phyloP scores from a whole-genome alignment of 257 asterid species.

The Leonotis leonurus region DNA sequence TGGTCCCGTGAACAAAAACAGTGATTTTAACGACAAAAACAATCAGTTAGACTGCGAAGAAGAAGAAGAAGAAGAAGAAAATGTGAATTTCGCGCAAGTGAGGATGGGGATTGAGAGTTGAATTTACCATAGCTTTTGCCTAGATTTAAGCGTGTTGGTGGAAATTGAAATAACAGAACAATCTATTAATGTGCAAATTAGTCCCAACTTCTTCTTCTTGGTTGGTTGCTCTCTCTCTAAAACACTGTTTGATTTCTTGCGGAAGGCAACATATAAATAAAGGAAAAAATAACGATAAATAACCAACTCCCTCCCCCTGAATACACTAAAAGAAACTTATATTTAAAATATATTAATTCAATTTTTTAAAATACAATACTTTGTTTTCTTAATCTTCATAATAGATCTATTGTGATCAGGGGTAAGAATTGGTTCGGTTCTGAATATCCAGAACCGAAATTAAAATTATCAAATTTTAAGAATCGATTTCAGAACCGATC shows the following conservation, averaged over 20 bases:
- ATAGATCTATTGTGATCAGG: too few relatives aligned
- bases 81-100: background rate
- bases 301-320: too few relatives aligned
- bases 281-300: background rate
- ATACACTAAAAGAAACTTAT: too few relatives aligned
- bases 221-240: background rate
- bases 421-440: too few relatives aligned
- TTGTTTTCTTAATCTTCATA: too few relatives aligned
- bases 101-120: background rate
- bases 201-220: background rate
- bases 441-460: too few relatives aligned
- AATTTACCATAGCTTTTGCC: constrained; percentile 33
- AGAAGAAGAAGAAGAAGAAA: background rate
- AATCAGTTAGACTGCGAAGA: background rate
- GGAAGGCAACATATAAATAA: background rate
- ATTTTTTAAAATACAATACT: too few relatives aligned
- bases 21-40: background rate
- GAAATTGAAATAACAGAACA: constrained; percentile 4
- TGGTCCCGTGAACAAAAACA: background rate
- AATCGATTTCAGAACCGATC: too few relatives aligned
- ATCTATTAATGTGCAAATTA: constrained; percentile 6
- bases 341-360: too few relatives aligned
- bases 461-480: too few relatives aligned
- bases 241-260: background rate
- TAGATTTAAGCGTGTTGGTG: constrained; percentile 19